These are phyloP conservation scores for Chaetomiaceae sp. DNA, from an alignment of 2,329 filamentous ascomycete species.

Conservation along the genomic window DNA sequence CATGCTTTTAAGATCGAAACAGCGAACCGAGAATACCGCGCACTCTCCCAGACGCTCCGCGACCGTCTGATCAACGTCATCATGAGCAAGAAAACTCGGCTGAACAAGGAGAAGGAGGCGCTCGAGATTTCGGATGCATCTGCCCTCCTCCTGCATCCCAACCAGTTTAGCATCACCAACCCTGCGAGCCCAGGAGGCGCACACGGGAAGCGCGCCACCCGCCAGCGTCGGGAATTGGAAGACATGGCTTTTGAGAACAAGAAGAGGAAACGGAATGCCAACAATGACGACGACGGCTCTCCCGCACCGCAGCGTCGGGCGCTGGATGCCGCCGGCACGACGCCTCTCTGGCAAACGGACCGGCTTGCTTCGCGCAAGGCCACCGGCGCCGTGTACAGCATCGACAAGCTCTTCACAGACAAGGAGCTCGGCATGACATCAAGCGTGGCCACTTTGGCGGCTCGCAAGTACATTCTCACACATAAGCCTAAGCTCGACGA, in stretches of 20 bases:
- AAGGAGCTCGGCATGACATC: slow-evolving; percentile 63
- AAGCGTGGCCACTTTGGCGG: slow-evolving; percentile 55
- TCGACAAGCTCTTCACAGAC: slow-evolving; percentile 65
- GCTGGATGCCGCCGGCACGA: slow-evolving; percentile 51
- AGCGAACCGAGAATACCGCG: slow-evolving; percentile 54
- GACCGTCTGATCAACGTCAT: slow-evolving; percentile 63
- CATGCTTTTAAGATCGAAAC: slow-evolving; percentile 57
- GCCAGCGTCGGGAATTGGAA: slow-evolving; percentile 55
- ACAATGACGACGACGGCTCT: slow-evolving; percentile 56
- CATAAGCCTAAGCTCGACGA: slow-evolving; percentile 45
- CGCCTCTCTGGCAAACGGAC: slow-evolving; percentile 57
- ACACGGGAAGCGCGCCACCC: slow-evolving; percentile 57
- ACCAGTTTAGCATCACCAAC: slow-evolving; percentile 61
- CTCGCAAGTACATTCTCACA: slow-evolving; percentile 55
- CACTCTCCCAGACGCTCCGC: slow-evolving; percentile 54
- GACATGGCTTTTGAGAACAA: slow-evolving; percentile 51
- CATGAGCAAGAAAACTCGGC: slow-evolving; percentile 56
- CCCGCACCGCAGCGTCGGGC: slow-evolving; percentile 51
- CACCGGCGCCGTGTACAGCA: slow-evolving; percentile 55
- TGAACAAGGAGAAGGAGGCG: slow-evolving; percentile 61
- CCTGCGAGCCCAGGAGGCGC: slow-evolving; percentile 58
- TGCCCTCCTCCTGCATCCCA: slow-evolving; percentile 59
- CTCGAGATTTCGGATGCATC: slow-evolving; percentile 62
- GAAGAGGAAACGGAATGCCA: slow-evolving; percentile 56
- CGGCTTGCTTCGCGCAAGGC: slow-evolving; percentile 50